Conservation (phyloP, 2,329 filamentous ascomycete genomes). For the Pseudomassariella vexata region DNA sequence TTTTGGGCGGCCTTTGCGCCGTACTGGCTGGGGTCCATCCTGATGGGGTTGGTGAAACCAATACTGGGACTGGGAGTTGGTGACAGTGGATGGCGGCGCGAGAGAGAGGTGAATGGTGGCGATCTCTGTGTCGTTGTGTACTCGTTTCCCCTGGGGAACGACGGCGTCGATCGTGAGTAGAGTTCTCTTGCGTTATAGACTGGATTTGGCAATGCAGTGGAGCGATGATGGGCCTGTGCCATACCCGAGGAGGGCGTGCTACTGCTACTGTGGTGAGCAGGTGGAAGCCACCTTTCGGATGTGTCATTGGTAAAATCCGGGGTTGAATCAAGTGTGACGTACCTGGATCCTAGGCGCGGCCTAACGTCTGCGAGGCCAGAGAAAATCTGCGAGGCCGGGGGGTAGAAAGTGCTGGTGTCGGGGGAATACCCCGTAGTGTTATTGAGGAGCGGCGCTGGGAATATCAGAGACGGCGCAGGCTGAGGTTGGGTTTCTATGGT, state of each 20-base stretch:
- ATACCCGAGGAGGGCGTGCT: constrained; percentile 48
- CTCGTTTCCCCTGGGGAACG: constrained; percentile 40
- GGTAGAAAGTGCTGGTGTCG: constrained; percentile 45
- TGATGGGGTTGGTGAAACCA: constrained; percentile 37
- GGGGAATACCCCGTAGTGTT: constrained; percentile 41
- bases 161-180: constrained; percentile 45
- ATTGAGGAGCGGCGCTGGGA: constrained; percentile 43
- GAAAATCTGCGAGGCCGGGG: constrained; percentile 37
- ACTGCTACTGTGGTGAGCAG: constrained; percentile 34
- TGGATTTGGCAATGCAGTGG: constrained; percentile 46
- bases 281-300: constrained; percentile 10
- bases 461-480: constrained; percentile 45
- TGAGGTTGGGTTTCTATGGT: constrained; percentile 45
- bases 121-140: constrained; percentile 47
- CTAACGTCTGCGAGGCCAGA: constrained; percentile 46
- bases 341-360: constrained; percentile 50
- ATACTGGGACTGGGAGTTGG: constrained; percentile 44
- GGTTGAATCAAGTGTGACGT: constrained; percentile 28
- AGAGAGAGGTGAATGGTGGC: constrained; percentile 39
- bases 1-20: constrained; percentile 32
- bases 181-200: constrained; percentile 46
- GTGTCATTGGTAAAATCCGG: constrained; percentile 9
- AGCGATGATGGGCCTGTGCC: constrained; percentile 52
- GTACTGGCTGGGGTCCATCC: constrained; percentile 43
- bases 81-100: constrained; percentile 48